phyloP scores from a whole-genome alignment of 2,329 filamentous ascomycete species.

The Pezicula neosporulosa region DNA sequence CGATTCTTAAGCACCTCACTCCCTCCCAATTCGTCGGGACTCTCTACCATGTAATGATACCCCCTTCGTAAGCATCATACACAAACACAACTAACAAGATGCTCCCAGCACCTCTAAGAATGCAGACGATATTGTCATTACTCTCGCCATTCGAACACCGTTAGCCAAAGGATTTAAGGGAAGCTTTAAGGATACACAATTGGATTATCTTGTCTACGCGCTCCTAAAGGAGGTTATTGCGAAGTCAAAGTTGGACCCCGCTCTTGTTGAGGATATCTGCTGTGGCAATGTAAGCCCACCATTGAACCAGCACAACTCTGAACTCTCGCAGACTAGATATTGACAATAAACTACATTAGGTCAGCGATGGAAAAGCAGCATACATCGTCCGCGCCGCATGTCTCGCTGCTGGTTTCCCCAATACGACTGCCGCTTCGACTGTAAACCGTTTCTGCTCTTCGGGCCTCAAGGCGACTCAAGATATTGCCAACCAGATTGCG shows the following conservation, averaged over 20 bases:
- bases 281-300: conserved; percentile 73
- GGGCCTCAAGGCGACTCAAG: conserved; percentile 90
- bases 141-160: conserved; percentile 83
- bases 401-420: conserved; percentile 89
- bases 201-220: conserved; percentile 84
- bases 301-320: too few relatives aligned
- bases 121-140: conserved; percentile 95
- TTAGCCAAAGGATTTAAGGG: conserved; percentile 87
- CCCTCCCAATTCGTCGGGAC: conserved; percentile 69
- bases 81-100: conserved; percentile 20
- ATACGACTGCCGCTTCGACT: conserved; percentile 76
- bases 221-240: conserved; percentile 73
- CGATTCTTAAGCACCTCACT: conserved; percentile 82
- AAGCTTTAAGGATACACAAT: conserved; percentile 87
- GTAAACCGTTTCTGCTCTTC: conserved; percentile 98
- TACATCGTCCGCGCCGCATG: conserved; percentile 89
- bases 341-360: conserved; percentile 39
- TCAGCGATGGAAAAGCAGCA: conserved; percentile 79
- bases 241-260: conserved; percentile 74
- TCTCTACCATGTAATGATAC: conserved; percentile 73
- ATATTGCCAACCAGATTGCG: conserved; percentile 86
- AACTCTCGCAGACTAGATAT: too few relatives aligned
- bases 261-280: conserved; percentile 83
- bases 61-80: background rate
- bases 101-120: conserved; percentile 76